Evolutionary conservation across 2,329 filamentous ascomycete species (phyloP), one percentile per base, ranked within the genome.

Genomic region (Diaporthe batatas): DNA sequence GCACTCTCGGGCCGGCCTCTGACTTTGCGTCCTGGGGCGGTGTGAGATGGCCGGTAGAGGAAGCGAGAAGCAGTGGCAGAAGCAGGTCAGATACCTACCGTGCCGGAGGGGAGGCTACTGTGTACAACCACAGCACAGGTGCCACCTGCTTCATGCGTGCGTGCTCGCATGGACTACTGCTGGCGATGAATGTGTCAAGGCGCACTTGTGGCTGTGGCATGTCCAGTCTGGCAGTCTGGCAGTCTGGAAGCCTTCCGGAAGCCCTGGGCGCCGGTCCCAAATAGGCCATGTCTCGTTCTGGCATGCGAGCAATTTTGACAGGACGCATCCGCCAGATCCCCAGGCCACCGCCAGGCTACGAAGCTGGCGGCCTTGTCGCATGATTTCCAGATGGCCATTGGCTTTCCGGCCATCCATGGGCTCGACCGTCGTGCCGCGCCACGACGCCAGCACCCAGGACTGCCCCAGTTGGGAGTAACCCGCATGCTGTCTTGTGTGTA

Each of bases 331-430:
- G 58, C 70, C 39, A 42, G 39, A 18, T 14, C 6, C 16, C 39
- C 16, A 36, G 34, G 11, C 34, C 34, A 36, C 34, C 39, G 14
- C 39, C 64, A 72, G 67, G 42, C 62, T 29, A 58, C 44, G 25
- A 51, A 44, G 25, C 47, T 51, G 32, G 25, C 42, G 53, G 70
- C 57, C 64, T 67, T 62, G 70, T 72, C 70, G 70, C 70, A 72
- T 74, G 70, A 74, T 70, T 65, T 36, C 51, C 51, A 68, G 16
- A 65, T 70, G 70, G 44, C 51, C 57, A 59, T 65, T 69, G 62
- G 55, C 57, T 59, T 47, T 70, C 51, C 29, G 21, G 25, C 62
- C 47, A 49, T n/a, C 44, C 58, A 51, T 58, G 70, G 55, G 65
- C 64, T 62, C 68, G 57, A 67, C 65, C 32, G 23, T 23, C 34